A percentile compares a stretch with the other conserved stretches of the same genome.
These are phyloP conservation scores for Lactarius evosmus DNA, from an alignment of 768 basidiomycete species.

Conservation along the genomic window DNA sequence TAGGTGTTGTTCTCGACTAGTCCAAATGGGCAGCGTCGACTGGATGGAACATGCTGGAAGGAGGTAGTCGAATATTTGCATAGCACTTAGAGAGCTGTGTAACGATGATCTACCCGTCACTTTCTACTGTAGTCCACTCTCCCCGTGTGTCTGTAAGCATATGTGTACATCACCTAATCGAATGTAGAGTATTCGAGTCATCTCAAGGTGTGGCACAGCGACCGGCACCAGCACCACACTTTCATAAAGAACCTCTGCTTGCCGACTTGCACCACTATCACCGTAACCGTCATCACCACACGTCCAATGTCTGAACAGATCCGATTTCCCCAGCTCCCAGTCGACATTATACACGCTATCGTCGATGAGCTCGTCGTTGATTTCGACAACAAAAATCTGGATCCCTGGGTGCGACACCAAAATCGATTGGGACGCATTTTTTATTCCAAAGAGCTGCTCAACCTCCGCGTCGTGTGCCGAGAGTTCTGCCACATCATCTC, in stretches of 20 bases:
- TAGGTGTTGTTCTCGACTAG: slow-evolving; percentile 81
- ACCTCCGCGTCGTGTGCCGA: slow-evolving; percentile 13
- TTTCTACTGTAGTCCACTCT: too few species aligned
- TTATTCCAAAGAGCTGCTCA: slow-evolving; percentile 9
- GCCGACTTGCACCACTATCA: not conserved
- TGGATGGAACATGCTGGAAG: slow-evolving; percentile 58
- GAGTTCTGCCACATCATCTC: slow-evolving; percentile 12
- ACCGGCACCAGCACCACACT: not conserved
- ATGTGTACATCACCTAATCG: too few species aligned
- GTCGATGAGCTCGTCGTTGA: slow-evolving; percentile 1
- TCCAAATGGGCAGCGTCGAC: slow-evolving; percentile 88
- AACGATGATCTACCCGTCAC: too few species aligned
- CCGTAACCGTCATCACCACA: not conserved
- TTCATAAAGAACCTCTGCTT: not conserved
- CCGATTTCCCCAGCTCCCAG: slow-evolving; percentile 1
- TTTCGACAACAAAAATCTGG: slow-evolving; percentile 9
- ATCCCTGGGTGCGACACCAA: not conserved
- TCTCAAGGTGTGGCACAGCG: too few species aligned
- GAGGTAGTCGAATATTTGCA: slow-evolving; percentile 11
- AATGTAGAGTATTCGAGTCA: too few species aligned
- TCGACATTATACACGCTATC: slow-evolving; percentile 16
- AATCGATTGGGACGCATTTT: not conserved
- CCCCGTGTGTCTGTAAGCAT: too few species aligned
- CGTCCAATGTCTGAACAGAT: not conserved
- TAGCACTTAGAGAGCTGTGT: too few species aligned